Base-by-base conservation (phyloP, 2,329 filamentous ascomycete species). In the Triangularia verruculosa region DNA sequence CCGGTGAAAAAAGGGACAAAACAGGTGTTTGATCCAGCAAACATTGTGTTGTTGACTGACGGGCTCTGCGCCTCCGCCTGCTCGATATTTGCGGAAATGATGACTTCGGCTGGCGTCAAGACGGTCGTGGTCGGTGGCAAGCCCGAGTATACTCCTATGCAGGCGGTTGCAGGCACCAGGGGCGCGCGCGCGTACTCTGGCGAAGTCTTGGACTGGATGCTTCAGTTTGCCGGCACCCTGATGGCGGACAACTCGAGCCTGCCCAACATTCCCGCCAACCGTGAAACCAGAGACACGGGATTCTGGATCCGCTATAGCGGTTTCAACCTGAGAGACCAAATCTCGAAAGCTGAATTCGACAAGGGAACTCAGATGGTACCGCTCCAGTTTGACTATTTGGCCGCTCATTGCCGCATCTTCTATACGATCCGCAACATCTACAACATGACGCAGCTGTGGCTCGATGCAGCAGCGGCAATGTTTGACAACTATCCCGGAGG, bases 121-220 rank as follows among this genome's bases (percentile, higher is more conserved):
- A 83, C 80, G 62, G 79, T 89, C 25, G 80, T 80, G 1, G 78
- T 88, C n/a, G 88, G 89, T 9, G 89, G 89, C 1, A 82, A 84
- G 1, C 83, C 87, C 0, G 74, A 76, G 11, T 69, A 78, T 0
- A 75, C 76, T 0, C 80, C 82, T 0, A 89, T 88, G 77, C 86
- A 89, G 76, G 82, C 80, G 4, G 78, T 89, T 17, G 86, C 87
- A n/a, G 88, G 87, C n/a, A 82, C 86, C 56, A 86, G 88, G 69
- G 88, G 88, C 30, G 76, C 75, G 1, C 76, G 75, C 8, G 58
- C 65, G 1, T 74, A 69, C 66, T 68, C 56, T 17, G 60, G 66
- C 17, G 39, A 64, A 17, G 54, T 70, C 52, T 63, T 68, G 13
- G 70, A 66, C 17, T 15, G 8, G 17, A 58, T 66, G 20, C 64